Evolutionary conservation across 2,329 filamentous ascomycete species (phyloP).

Genomic region (Rhynchosporium agropyri): DNA sequence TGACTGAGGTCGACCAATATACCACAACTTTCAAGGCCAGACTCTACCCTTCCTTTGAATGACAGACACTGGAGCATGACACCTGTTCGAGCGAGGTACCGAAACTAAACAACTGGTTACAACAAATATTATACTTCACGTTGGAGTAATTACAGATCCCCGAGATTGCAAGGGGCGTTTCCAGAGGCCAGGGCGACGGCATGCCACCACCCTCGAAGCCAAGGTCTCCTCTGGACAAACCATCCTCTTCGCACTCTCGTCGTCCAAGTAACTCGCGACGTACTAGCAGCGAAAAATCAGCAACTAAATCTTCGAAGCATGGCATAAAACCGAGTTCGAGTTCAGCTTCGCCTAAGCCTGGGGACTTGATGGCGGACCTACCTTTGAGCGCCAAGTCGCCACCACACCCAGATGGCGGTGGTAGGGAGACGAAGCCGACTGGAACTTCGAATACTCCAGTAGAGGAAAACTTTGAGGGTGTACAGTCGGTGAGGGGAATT

Average conservation of each 20-base stretch:
- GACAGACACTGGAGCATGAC: background rate
- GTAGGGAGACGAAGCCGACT: conserved; percentile 22
- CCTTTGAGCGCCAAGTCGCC: conserved; percentile 31
- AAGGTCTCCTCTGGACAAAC: conserved; percentile 41
- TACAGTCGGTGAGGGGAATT: conserved; percentile 3
- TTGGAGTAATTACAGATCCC: conserved; percentile 24
- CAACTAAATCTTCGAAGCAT: conserved; percentile 37
- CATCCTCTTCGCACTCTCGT: conserved; percentile 37
- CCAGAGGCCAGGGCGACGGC: conserved; percentile 35
- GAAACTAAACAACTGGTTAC: background rate
- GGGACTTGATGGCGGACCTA: conserved; percentile 37
- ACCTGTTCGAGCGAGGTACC: background rate
- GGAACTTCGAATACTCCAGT: conserved; percentile 11
- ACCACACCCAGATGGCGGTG: conserved; percentile 24
- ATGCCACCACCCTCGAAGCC: conserved; percentile 41
- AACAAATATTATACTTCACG: conserved; percentile 18
- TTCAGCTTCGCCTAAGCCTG: conserved; percentile 26
- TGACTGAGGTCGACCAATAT: conserved; percentile 12
- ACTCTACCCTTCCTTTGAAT: background rate
- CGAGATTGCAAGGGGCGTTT: conserved; percentile 24
- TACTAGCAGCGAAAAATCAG: conserved; percentile 37
- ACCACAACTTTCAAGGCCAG: background rate
- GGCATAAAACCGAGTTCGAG: conserved; percentile 31
- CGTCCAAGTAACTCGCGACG: conserved; percentile 32
- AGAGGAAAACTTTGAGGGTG: background rate